Percentiles rank a stretch among this genome's conserved stretches.
phyloP scores from a whole-genome alignment of 345 rosid genomes.

The Angophora floribunda region DNA sequence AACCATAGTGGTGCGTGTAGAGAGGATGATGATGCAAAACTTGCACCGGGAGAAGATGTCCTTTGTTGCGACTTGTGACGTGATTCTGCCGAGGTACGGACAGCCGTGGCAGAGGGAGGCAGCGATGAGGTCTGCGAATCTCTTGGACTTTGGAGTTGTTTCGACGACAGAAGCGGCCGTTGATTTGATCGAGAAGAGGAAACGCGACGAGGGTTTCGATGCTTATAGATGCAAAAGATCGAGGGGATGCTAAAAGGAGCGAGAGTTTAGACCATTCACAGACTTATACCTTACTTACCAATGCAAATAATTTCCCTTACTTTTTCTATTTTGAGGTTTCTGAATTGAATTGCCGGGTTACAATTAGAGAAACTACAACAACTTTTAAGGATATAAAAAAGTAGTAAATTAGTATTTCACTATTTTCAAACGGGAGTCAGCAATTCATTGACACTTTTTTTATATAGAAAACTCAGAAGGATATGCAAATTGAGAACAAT shows the following conservation, averaged over 20 bases:
- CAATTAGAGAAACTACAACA: background rate
- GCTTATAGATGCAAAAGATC: background rate
- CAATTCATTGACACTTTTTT: background rate
- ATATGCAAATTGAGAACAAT: background rate
- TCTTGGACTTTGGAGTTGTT: background rate
- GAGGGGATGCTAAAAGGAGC: background rate
- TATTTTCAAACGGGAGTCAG: background rate
- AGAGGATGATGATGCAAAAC: background rate
- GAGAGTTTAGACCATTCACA: background rate
- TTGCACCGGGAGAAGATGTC: background rate
- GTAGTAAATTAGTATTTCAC: background rate
- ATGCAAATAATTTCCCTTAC: background rate
- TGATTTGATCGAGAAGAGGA: background rate
- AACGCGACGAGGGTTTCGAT: background rate
- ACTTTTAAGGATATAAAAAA: background rate
- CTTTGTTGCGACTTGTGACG: background rate
- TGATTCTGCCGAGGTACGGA: background rate
- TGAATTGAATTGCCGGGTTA: background rate
- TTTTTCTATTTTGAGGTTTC: background rate
- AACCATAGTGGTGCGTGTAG: background rate
- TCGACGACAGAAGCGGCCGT: background rate
- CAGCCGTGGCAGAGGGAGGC: background rate
- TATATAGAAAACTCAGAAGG: background rate
- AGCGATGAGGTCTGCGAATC: background rate
- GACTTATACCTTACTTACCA: background rate